Base-by-base conservation (phyloP, 768 basidiomycete species). In the Rhodocollybia butyracea region DNA sequence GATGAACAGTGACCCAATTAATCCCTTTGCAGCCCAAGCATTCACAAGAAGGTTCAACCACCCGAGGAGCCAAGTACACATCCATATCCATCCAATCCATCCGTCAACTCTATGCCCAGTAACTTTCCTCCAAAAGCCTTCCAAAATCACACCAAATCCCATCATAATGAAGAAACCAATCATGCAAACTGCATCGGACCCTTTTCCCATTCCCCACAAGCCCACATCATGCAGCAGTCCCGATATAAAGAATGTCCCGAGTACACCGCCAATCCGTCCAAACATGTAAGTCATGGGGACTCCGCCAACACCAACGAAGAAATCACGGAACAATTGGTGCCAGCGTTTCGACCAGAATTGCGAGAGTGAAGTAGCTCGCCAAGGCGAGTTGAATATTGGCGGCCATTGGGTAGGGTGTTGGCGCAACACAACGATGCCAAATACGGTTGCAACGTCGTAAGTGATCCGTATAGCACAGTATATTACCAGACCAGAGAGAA, bases 321-420 rank as follows among this genome's bases (percentile, higher is more conserved):
- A 61, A 41, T 83, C 77, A 10, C 86, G 77, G 62, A 87, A 85
- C 5, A 82, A 57, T 60, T 88, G 86, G 60, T 89, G 88, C 88
- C 88, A 89, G n/a, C 78, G 69, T 54, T 58, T 64, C 3, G 77
- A 72, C 88, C 88, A 89, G 55, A 85, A 81, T 22, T 83, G 77
- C 34, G 70, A 65, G n/a, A 89, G 67, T 3, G 85, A 87, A 3
- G 80, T 81, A 0, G 82, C 65, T 10, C 64, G 39, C 78, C 80
- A 88, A 3, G 88, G 88, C 5, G 68, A 48, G 52, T 80, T 70
- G 65, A 87, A 86, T 22, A 83, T 56, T 1, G 84, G 86, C 0
- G 87, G 88, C 85, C 85, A 88, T 47, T 81, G 73, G 0, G 68
- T 70, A 0, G 78, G 76, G 43, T 71, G 59, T 63, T 86, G 83